Evolutionary conservation across 495 filamentous ascomycete genomes (phyloP).

Genomic region (Staphylotrichum longicolle): DNA sequence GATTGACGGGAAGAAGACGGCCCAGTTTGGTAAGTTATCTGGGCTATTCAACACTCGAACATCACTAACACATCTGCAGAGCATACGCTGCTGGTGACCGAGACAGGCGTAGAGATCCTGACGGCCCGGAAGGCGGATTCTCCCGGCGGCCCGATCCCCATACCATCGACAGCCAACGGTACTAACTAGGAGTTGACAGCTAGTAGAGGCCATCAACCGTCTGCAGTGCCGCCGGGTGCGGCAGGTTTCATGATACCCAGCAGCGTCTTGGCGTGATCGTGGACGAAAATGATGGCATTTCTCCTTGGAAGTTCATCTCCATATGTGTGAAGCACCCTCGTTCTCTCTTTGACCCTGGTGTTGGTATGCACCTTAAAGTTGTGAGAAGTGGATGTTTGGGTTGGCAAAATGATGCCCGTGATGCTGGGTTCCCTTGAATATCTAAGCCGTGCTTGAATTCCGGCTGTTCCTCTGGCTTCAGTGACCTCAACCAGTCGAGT

Average conservation of each 20-base stretch:
- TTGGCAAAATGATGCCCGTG: no score
- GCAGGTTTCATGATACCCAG: slow-evolving; percentile 13
- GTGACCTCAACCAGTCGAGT: background rate
- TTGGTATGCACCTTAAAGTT: no score
- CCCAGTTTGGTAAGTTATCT: slow-evolving; percentile 65
- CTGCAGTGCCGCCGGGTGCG: no score
- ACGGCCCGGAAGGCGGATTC: slow-evolving; percentile 79
- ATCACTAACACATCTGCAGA: slow-evolving; percentile 48
- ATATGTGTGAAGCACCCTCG: no score
- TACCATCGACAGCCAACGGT: slow-evolving; percentile 46
- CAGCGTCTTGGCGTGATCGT: background rate
- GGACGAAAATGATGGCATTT: no score
- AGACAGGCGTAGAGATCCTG: slow-evolving; percentile 87
- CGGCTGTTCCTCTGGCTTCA: no score
- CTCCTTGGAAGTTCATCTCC: no score
- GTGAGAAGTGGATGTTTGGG: no score
- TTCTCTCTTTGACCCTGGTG: no score
- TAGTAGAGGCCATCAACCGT: background rate
- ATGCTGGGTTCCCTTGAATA: no score
- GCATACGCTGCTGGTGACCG: slow-evolving; percentile 91
- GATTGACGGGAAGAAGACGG: slow-evolving; percentile 74
- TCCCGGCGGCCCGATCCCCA: slow-evolving; percentile 77
- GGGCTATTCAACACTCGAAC: background rate
- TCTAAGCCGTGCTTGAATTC: no score
- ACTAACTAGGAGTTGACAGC: slow-evolving; percentile 8